Conservation (phyloP, 345 rosid species). For the Gossypium herbaceum region DNA sequence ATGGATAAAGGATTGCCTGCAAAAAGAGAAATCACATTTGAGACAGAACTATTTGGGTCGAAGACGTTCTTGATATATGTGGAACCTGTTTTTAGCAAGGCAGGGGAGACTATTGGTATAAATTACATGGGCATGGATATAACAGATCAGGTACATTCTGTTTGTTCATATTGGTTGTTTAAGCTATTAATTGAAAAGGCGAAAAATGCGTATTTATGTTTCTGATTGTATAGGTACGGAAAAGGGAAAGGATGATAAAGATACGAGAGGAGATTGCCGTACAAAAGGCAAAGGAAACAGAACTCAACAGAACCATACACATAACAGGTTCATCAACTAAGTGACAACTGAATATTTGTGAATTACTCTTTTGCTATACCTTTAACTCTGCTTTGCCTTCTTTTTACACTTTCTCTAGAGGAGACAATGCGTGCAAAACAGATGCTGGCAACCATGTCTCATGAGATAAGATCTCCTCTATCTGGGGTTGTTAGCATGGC, state of each 20-base stretch:
- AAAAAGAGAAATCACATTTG: conserved; percentile 88
- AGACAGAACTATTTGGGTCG: conserved; percentile 73
- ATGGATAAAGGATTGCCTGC: conserved; percentile 83
- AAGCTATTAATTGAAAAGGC: conserved; percentile 1
- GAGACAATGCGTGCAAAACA: conserved; percentile 98
- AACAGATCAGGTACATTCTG: conserved; percentile 70
- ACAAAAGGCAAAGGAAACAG: conserved; percentile 92
- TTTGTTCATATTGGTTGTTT: conserved; percentile 3
- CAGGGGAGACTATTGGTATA: conserved; percentile 81
- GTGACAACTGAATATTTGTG: conserved; percentile 4
- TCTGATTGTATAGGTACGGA: conserved; percentile 46
- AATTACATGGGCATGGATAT: conserved; percentile 98
- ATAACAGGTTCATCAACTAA: conserved; percentile 62
- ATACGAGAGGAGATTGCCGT: conserved; percentile 95
- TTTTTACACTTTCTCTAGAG: conserved; percentile 40
- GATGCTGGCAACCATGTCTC: conserved; percentile 98
- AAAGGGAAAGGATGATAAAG: conserved; percentile 80
- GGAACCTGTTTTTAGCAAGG: conserved; percentile 85
- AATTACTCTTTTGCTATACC: conserved; percentile 1
- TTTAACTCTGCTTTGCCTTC: conserved; percentile 8
- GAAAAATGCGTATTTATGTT: conserved; percentile 14
- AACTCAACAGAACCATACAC: conserved; percentile 84
- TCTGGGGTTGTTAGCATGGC: conserved; percentile 96
- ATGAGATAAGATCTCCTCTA: conserved; percentile 92
- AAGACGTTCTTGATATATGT: conserved; percentile 88